Evolutionary conservation across 1,284 basidiomycete species (phyloP).

Genomic region (Pyrrhoderma noxium): DNA sequence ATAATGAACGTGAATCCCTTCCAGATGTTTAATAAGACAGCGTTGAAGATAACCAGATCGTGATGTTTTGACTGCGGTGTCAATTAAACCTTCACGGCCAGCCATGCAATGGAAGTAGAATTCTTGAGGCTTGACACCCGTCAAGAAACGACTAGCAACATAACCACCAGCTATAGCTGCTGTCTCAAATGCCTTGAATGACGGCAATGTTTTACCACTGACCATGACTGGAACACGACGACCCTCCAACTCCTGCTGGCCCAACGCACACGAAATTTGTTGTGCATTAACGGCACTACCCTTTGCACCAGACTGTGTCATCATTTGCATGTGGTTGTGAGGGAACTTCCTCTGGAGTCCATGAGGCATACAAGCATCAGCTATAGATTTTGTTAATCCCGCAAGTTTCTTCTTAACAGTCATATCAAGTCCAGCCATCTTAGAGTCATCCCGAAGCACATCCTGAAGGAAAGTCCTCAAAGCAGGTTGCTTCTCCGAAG

Average conservation of each 20-base stretch:
- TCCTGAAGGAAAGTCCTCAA: slow-evolving; percentile 75
- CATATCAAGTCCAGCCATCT: slow-evolving; percentile 94
- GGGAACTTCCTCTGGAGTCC: slow-evolving; percentile 91
- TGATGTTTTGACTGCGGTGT: slow-evolving; percentile 98
- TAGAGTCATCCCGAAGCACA: slow-evolving; percentile 92
- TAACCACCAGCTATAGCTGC: slow-evolving; percentile 98
- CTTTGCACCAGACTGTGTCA: slow-evolving; percentile 98
- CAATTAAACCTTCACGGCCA: slow-evolving; percentile 96
- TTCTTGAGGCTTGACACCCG: slow-evolving; percentile 96
- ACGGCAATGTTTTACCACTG: slow-evolving; percentile 95
- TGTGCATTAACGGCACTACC: slow-evolving; percentile 96
- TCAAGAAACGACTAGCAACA: slow-evolving; percentile 98
- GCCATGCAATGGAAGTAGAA: slow-evolving; percentile 99
- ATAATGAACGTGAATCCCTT: slow-evolving; percentile 94
- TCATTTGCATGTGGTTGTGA: slow-evolving; percentile 98
- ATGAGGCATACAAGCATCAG: slow-evolving; percentile 85
- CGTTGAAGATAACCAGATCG: slow-evolving; percentile 98
- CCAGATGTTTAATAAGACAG: slow-evolving; percentile 97
- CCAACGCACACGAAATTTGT: slow-evolving; percentile 95
- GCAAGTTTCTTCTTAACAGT: slow-evolving; percentile 83
- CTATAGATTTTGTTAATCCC: slow-evolving; percentile 85
- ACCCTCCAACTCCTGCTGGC: slow-evolving; percentile 97
- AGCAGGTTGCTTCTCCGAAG: slow-evolving; percentile 44
- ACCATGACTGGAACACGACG: slow-evolving; percentile 99
- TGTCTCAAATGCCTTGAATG: slow-evolving; percentile 97